These are phyloP conservation scores for Biscutella auriculata DNA, from an alignment of 441 rosid species.

Conservation along the genomic window DNA sequence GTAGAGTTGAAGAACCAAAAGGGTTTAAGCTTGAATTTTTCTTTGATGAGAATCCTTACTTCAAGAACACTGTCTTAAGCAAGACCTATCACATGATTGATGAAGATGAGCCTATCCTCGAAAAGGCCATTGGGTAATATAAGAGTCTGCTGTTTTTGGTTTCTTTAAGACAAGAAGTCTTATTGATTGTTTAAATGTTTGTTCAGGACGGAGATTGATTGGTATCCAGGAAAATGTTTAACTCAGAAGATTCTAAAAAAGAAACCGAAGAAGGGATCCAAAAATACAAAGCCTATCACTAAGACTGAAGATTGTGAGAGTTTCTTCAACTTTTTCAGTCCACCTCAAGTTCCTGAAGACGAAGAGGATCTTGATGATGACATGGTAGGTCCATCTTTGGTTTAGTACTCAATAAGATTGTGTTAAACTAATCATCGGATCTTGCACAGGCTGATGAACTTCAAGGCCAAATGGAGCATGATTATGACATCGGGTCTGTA, in stretches of 20 bases:
- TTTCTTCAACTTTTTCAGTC: constrained; percentile 82
- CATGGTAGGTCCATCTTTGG: constrained; percentile 32
- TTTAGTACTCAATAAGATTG: neutral
- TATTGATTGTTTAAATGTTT: neutral
- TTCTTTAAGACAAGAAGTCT: neutral
- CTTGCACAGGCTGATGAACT: constrained; percentile 72
- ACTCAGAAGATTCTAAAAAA: constrained; percentile 74
- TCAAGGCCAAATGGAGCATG: constrained; percentile 83
- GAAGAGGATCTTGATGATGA: constrained; percentile 84
- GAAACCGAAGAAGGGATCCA: constrained; percentile 81
- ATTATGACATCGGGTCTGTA: constrained; percentile 78
- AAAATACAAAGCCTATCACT: constrained; percentile 72
- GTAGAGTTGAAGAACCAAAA: constrained; percentile 60
- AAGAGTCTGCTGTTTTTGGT: neutral
- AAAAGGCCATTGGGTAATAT: constrained; percentile 73
- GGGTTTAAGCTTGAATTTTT: constrained; percentile 87
- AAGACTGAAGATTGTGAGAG: constrained; percentile 81
- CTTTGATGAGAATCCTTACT: constrained; percentile 67
- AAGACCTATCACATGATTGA: constrained; percentile 90
- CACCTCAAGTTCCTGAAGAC: constrained; percentile 83
- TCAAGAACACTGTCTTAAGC: constrained; percentile 64
- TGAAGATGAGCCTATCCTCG: constrained; percentile 83
- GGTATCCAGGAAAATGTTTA: constrained; percentile 81
- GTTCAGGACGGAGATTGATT: constrained; percentile 73
- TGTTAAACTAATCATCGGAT: neutral